Conservation (phyloP, 441 rosid genomes). For the Flueggea neowawraea region DNA sequence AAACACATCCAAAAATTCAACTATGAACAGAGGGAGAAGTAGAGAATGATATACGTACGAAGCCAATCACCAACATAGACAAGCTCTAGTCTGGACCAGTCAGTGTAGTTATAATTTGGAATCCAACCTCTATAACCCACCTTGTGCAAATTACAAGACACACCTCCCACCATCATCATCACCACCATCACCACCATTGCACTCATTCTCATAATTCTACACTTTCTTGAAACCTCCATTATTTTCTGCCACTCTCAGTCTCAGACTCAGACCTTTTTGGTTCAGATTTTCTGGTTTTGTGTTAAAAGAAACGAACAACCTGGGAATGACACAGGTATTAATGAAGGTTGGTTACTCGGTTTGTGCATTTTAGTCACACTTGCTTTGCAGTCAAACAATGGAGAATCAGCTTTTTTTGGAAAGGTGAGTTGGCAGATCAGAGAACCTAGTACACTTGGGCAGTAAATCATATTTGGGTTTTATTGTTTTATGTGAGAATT, state of each 20-base stretch:
- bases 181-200: constrained; percentile 4
- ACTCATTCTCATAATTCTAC: background rate
- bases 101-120: constrained; percentile 34
- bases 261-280: no score
- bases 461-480: background rate
- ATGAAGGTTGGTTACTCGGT: no score
- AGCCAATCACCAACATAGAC: constrained; percentile 52
- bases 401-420: background rate
- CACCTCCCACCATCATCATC: constrained; percentile 11
- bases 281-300: no score
- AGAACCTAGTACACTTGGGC: background rate
- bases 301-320: no score
- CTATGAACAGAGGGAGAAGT: background rate
- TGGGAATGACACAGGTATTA: no score
- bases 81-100: constrained; percentile 29
- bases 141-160: constrained; percentile 15
- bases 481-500: background rate
- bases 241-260: no score
- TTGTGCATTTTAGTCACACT: no score
- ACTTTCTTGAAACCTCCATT: no score
- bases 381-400: constrained; percentile 1
- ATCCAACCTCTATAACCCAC: constrained; percentile 43
- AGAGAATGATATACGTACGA: constrained; percentile 16
- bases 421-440: constrained; percentile 11
- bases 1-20: no score